Evolutionary conservation across 2,329 filamentous ascomycete species (phyloP).

Genomic region (Neophaeococcomyces aloes): DNA sequence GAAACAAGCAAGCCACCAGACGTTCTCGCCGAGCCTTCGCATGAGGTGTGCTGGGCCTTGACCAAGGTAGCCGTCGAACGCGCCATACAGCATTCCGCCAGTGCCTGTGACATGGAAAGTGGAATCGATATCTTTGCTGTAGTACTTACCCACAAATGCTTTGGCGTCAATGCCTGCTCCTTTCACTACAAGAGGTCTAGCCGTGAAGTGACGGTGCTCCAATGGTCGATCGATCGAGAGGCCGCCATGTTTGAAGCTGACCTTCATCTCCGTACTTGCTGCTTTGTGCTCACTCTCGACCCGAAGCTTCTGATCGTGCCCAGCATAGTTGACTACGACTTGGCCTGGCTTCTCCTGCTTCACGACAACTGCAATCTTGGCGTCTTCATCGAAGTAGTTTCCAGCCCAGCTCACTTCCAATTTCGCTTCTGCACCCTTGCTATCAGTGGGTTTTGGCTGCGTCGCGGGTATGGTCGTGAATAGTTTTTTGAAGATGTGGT

Average conservation of each 20-base stretch:
- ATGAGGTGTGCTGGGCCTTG: slow-evolving; percentile 30
- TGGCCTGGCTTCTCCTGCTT: slow-evolving; percentile 16
- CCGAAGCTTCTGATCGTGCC: slow-evolving; percentile 20
- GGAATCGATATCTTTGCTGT: slow-evolving; percentile 30
- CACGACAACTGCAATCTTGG: slow-evolving; percentile 26
- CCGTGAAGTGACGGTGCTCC: slow-evolving; percentile 25
- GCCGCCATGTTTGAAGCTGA: slow-evolving; percentile 25
- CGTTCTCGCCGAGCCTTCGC: slow-evolving; percentile 30
- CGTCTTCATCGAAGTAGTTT: slow-evolving; percentile 30
- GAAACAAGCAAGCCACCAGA: slow-evolving; percentile 31
- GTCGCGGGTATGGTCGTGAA: slow-evolving; percentile 11
- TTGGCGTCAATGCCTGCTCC: slow-evolving; percentile 9
- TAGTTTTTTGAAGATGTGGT: slow-evolving; percentile 26
- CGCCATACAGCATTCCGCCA: slow-evolving; percentile 33
- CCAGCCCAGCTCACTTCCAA: too few species aligned
- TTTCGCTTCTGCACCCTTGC: too few species aligned
- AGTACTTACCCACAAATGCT: slow-evolving; percentile 26
- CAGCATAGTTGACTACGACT: slow-evolving; percentile 24
- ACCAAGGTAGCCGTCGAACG: slow-evolving; percentile 35
- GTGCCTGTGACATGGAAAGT: slow-evolving; percentile 28
- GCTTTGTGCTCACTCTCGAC: slow-evolving; percentile 7
- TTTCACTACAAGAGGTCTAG: slow-evolving; percentile 18
- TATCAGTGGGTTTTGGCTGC: too few species aligned
- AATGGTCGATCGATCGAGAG: slow-evolving; percentile 22
- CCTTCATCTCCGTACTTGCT: slow-evolving; percentile 21